Conservation (phyloP, 2,329 filamentous ascomycete species). For the Cladosporium sp. region DNA sequence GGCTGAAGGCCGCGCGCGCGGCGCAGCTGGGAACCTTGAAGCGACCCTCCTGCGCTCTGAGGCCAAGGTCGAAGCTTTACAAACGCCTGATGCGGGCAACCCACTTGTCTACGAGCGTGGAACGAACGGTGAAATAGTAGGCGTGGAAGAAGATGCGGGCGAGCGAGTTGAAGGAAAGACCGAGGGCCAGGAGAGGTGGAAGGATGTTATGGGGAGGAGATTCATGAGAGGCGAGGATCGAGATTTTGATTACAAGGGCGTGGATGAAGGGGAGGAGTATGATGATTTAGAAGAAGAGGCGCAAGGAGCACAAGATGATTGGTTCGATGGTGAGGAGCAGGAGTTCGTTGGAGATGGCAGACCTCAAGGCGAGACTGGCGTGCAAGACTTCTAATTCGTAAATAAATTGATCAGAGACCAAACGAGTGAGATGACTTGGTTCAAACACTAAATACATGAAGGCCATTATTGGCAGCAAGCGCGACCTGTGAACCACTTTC, state of each 20-base stretch:
- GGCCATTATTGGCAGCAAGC: no score
- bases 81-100: constrained; percentile 49
- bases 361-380: constrained; percentile 43
- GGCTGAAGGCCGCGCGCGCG: constrained; percentile 66
- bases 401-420: neutral
- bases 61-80: constrained; percentile 63
- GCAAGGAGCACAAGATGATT: constrained; percentile 65
- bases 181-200: constrained; percentile 54
- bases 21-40: constrained; percentile 74
- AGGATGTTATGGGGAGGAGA: constrained; percentile 64
- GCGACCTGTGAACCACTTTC: no score
- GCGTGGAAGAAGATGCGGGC: constrained; percentile 42
- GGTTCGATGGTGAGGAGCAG: constrained; percentile 71
- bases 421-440: neutral
- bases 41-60: constrained; percentile 73
- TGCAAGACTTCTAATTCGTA: constrained; percentile 41
- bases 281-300: constrained; percentile 61
- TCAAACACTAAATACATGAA: no score
- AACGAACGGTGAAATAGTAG: constrained; percentile 53
- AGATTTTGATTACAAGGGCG: constrained; percentile 70
- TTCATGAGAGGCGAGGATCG: constrained; percentile 72
- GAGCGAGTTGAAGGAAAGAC: neutral
- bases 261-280: constrained; percentile 69
- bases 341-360: constrained; percentile 30
- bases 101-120: constrained; percentile 49